Evolutionary conservation across 176 grass and related monocot genomes (phyloP).

Genomic region (Hordeum vulgare): MorexV3_pseudomolecules_assembly NC_058519.1:624207885-624208384

Average conservation of each 20-base stretch:
- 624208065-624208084: no score
- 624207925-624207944: not conserved
- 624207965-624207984: no score
- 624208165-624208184: not conserved
- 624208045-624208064: no score
- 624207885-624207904: not conserved
- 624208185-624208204: not conserved
- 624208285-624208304: not conserved
- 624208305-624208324: not conserved
- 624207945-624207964: not conserved
- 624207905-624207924: not conserved
- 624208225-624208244: not conserved
- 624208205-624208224: not conserved
- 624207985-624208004: not conserved
- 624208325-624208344: not conserved
- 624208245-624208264: not conserved
- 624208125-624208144: not conserved
- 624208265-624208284: not conserved
- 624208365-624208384: no score
- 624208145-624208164: not conserved
- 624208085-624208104: not conserved
- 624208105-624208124: not conserved
- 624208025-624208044: not conserved
- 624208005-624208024: not conserved
- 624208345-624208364: not conserved